Conservation (phyloP, 148 eudicot genomes). For the Chenopodium album region DNA sequence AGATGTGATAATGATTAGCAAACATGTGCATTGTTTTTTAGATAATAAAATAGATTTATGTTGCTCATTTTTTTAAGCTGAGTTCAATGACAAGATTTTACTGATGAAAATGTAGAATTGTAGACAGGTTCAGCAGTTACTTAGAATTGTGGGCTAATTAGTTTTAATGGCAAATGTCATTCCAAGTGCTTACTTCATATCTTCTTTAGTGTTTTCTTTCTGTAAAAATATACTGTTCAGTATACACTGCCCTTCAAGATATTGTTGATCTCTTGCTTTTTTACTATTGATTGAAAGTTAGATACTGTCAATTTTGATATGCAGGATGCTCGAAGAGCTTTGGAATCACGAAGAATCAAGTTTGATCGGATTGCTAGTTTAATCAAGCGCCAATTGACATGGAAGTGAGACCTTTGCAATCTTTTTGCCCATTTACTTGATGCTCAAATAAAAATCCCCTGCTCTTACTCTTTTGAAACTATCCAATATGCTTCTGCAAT, state of each 20-base stretch:
- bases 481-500: background rate
- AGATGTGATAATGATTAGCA: background rate
- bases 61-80: background rate
- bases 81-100: background rate
- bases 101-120: background rate
- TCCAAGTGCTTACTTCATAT: background rate
- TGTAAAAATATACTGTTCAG: background rate
- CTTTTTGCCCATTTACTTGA: background rate
- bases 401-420: conserved; percentile 59
- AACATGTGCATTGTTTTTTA: background rate
- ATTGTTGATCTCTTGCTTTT: background rate
- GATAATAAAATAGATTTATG: background rate
- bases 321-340: conserved; percentile 67
- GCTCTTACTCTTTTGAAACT: conserved; percentile 6
- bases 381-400: conserved; percentile 74
- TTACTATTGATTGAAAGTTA: background rate
- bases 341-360: conserved; percentile 54
- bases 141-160: background rate
- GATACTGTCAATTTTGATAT: conserved; percentile 3
- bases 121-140: background rate
- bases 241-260: background rate
- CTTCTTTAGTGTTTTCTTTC: background rate
- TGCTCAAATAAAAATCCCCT: background rate
- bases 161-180: background rate
- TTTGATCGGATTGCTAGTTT: conserved; percentile 66